Conservation (phyloP, 2,329 filamentous ascomycete genomes). For the Exophiala sp. region DNA sequence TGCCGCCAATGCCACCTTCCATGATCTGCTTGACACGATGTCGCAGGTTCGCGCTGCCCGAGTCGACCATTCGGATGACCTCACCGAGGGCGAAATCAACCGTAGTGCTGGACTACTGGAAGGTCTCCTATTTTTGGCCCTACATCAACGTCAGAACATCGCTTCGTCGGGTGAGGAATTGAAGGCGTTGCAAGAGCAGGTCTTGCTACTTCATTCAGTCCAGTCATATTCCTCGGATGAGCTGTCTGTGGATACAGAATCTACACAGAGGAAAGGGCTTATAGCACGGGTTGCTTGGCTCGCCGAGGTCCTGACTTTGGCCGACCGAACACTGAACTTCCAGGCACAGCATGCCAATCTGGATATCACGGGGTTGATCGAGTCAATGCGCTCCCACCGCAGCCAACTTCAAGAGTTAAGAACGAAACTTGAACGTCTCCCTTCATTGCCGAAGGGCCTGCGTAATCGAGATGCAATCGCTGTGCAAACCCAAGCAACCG, state of each 20-base stretch:
- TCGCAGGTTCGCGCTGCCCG: constrained; percentile 60
- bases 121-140: constrained; percentile 59
- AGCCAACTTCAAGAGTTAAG: constrained; percentile 45
- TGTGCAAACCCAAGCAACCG: constrained; percentile 1
- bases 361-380: constrained; percentile 43
- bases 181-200: constrained; percentile 26
- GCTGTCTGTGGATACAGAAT: constrained; percentile 17
- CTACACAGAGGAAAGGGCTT: constrained; percentile 22
- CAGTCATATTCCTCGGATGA: not conserved
- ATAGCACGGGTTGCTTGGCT: constrained; percentile 50
- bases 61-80: constrained; percentile 73
- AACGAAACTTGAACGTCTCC: constrained; percentile 40
- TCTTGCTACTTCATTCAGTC: constrained; percentile 9
- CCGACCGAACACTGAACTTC: constrained; percentile 55
- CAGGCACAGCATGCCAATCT: constrained; percentile 60
- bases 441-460: constrained; percentile 50
- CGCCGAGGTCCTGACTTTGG: constrained; percentile 60
- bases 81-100: constrained; percentile 71
- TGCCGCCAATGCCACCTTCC: constrained; percentile 65
- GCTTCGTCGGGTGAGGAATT: constrained; percentile 33
- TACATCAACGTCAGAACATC: constrained; percentile 38
- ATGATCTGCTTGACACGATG: constrained; percentile 70
- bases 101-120: constrained; percentile 82
- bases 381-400: constrained; percentile 48
- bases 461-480: not conserved